Evolutionary conservation across 2,329 filamentous ascomycete genomes (phyloP).

Genomic region (Trichoderma polysporum): DNA sequence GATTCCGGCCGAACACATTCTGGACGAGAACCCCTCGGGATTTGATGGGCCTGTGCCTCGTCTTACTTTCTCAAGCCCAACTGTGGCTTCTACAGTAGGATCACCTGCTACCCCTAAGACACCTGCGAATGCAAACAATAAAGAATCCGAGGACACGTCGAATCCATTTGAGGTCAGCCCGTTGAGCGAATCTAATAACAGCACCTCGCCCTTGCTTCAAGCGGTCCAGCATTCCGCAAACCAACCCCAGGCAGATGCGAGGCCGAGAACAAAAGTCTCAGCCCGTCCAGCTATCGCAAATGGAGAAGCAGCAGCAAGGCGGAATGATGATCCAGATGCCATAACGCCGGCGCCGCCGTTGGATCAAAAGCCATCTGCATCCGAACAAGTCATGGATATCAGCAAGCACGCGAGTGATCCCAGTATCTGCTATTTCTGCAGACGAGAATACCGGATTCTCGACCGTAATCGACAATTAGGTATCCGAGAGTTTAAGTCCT

Average conservation of each 20-base stretch:
- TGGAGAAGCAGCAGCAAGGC: not conserved
- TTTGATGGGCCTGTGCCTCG: not conserved
- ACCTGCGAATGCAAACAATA: too few relatives aligned
- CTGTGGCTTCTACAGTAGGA: too few relatives aligned
- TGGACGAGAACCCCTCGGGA: not conserved
- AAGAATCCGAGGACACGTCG: not conserved
- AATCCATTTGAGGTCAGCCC: not conserved
- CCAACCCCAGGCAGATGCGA: not conserved
- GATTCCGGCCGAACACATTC: constrained; percentile 7
- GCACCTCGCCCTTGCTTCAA: not conserved
- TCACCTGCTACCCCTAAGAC: not conserved
- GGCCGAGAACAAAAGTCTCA: not conserved
- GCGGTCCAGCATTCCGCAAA: not conserved
- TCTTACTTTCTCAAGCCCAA: not conserved
- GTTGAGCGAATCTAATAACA: not conserved
- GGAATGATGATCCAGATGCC: not conserved
- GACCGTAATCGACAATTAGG: not conserved
- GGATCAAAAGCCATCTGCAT: not conserved
- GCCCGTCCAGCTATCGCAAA: not conserved
- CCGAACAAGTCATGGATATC: too few relatives aligned
- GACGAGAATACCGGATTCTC: not conserved
- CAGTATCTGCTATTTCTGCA: not conserved
- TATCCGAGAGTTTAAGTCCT: constrained; percentile 22
- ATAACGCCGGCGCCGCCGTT: not conserved
- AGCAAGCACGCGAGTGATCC: not conserved